Conservation (phyloP, 2,329 filamentous ascomycete species). For the Penicillium sp. region DNA sequence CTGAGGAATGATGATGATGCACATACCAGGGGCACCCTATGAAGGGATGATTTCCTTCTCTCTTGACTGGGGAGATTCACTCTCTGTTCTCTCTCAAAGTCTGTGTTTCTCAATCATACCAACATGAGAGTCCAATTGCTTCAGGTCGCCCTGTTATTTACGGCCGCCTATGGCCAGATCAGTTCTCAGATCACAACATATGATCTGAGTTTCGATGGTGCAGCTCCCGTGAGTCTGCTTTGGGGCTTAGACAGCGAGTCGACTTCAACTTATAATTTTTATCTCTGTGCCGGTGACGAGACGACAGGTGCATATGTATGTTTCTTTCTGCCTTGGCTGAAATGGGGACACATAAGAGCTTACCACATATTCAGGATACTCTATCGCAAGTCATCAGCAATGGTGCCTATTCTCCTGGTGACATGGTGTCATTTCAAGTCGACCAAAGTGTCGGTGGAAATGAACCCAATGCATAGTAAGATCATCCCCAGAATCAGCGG, state of each 20-base stretch:
- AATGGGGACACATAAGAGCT: not conserved
- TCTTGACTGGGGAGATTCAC: not conserved
- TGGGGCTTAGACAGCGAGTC: constrained; percentile 20
- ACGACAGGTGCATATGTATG: constrained; percentile 48
- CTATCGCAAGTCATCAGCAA: constrained; percentile 42
- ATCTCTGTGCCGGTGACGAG: constrained; percentile 62
- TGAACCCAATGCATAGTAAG: constrained; percentile 59
- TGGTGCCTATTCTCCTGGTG: constrained; percentile 41
- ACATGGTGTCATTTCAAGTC: constrained; percentile 48
- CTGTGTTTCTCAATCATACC: constrained; percentile 14
- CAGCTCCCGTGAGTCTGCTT: constrained; percentile 46
- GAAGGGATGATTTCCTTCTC: constrained; percentile 6
- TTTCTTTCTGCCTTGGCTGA: not conserved
- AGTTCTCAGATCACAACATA: constrained; percentile 45
- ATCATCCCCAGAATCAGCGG: not conserved
- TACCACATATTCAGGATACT: constrained; percentile 38
- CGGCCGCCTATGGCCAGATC: constrained; percentile 44
- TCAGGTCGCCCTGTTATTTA: constrained; percentile 39
- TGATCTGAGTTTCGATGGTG: constrained; percentile 52
- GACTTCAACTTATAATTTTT: constrained; percentile 53
- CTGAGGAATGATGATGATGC: constrained; percentile 5
- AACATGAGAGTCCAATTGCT: constrained; percentile 35
- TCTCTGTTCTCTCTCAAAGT: not conserved
- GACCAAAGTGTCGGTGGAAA: constrained; percentile 45
- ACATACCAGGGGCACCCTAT: constrained; percentile 3